Conservation (phyloP, 768 basidiomycete species). For the Lentinula sp. region DNA sequence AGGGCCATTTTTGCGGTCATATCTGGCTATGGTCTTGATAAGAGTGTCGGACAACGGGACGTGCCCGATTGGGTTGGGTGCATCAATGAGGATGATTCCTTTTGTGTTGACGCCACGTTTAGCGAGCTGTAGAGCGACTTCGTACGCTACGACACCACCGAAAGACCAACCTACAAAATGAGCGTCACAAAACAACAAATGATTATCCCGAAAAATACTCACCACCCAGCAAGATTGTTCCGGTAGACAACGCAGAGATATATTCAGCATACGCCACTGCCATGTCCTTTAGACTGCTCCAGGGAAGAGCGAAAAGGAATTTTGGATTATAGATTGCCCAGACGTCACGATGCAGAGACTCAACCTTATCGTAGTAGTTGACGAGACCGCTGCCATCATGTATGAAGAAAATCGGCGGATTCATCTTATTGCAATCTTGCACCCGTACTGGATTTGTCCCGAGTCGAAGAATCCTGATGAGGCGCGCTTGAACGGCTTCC, state of each 20-base stretch:
- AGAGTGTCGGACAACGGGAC: constrained; percentile 46
- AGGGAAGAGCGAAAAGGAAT: constrained; percentile 36
- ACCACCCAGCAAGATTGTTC: constrained; percentile 56
- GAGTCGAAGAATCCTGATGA: constrained; percentile 16
- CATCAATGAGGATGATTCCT: constrained; percentile 64
- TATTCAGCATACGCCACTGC: constrained; percentile 41
- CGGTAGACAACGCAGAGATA: constrained; percentile 27
- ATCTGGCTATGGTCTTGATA: constrained; percentile 39
- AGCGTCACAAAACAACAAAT: neutral
- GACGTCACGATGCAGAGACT: constrained; percentile 41
- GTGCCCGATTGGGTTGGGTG: constrained; percentile 51
- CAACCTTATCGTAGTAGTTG: constrained; percentile 42
- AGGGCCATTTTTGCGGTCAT: constrained; percentile 20
- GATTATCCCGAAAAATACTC: constrained; percentile 11
- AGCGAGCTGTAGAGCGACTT: constrained; percentile 49
- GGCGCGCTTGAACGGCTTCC: constrained; percentile 1
- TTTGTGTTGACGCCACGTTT: constrained; percentile 34
- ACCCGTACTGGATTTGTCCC: constrained; percentile 27
- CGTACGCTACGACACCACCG: constrained; percentile 68
- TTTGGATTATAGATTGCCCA: constrained; percentile 59
- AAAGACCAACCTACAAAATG: constrained; percentile 65
- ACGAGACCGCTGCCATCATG: constrained; percentile 71
- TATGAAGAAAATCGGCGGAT: constrained; percentile 51
- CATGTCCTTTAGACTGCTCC: constrained; percentile 48
- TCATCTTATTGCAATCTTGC: constrained; percentile 17